Evolutionary conservation across 1,284 basidiomycete species (phyloP), one percentile per base, ranked within the genome.

Genomic region (Rhodotorula mucilaginosa): DNA sequence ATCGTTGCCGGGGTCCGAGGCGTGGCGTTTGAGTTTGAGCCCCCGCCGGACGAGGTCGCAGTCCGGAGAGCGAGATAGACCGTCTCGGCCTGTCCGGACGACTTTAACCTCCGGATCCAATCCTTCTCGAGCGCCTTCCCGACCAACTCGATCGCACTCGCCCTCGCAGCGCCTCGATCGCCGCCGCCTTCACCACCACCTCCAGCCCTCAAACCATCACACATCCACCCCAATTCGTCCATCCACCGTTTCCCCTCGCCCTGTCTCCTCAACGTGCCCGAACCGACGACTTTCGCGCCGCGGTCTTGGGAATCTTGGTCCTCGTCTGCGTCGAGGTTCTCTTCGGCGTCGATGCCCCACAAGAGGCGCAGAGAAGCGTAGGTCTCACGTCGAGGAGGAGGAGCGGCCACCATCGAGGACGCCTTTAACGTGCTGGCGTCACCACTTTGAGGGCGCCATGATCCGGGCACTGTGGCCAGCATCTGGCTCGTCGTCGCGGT

Each of bases 321-420:
- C 31, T 74, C 73, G 34, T 59, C 61, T 44, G 58, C 71, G 44
- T 67, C 69, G 46, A 72, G 54, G 15, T 61, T 39, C 54, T 75
- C 71, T 39, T 75, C 74, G 51, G 69, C 74, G 31, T 70, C 69
- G 34, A 73, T 66, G 2, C 74, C 74, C 71, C 66, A 71, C 29
- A 58, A 47, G 21, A 47, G 21, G 10, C 71, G 66, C 47, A 75
- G 47, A 0, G 67, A 58, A 5, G 71, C 61, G n/a, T 69, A 71
- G 10, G 64, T 60, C 47, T 68, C 61, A 13, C 69, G 51, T 13
- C 51, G 49, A 26, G 62, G 23, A 1, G 61, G 51, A 13, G 64
- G 64, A 15, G 58, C n/a, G 39, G 62, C 51, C 5, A 48, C 54
- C 5, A 52, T 56, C 2, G 54, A 4, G 54, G 15, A n/a, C 18